Percentiles rank a stretch among this genome's conserved stretches.
phyloP scores from a whole-genome alignment of 352 stramenopile species.

The Pythium chondricola region DNA sequence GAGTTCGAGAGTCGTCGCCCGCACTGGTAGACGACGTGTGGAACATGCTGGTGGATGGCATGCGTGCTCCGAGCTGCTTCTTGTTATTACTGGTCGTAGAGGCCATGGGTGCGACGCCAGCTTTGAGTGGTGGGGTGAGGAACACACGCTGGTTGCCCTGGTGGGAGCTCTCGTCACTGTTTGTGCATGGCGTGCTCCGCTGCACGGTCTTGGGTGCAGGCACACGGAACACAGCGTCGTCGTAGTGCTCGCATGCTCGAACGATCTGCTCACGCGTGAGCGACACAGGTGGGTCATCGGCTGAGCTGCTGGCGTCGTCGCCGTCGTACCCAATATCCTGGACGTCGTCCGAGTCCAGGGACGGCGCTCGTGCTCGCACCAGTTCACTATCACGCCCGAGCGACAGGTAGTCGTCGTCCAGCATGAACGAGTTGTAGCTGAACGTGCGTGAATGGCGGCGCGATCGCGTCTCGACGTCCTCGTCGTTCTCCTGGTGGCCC shows the following conservation, averaged over 20 bases:
- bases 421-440: constrained; percentile 32
- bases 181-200: constrained; percentile 13
- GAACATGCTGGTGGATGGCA: background rate
- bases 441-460: constrained; percentile 14
- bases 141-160: constrained; percentile 28
- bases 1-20: background rate
- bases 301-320: background rate
- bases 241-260: constrained; percentile 61
- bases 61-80: background rate
- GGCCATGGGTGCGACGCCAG: constrained; percentile 7
- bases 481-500: constrained; percentile 17
- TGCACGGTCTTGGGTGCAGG: constrained; percentile 4
- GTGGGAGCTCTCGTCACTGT: constrained; percentile 38
- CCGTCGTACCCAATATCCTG: background rate
- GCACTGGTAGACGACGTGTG: background rate
- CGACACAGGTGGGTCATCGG: background rate
- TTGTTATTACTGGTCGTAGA: too few relatives aligned
- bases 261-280: background rate
- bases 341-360: constrained; percentile 29
- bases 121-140: constrained; percentile 43
- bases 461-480: constrained; percentile 22
- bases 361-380: constrained; percentile 52
- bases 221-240: constrained; percentile 56
- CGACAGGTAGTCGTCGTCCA: constrained; percentile 42
- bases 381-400: constrained; percentile 61